These are phyloP conservation scores for Hypoxylon sp. DNA, from an alignment of 2,329 filamentous ascomycete species.

Conservation along the genomic window DNA sequence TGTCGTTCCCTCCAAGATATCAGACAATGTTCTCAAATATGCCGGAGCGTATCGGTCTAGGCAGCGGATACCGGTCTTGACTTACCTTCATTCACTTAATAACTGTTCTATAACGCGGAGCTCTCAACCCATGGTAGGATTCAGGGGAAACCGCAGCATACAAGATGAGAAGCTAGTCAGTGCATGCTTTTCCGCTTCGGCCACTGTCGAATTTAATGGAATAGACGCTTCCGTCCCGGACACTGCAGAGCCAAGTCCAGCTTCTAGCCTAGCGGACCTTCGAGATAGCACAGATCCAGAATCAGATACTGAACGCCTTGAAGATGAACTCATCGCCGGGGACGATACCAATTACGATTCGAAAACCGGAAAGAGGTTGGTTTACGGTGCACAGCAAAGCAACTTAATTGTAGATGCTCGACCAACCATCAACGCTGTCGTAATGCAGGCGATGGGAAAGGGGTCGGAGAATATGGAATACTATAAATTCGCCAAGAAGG, in stretches of 20 bases:
- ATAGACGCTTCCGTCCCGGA: slow-evolving; percentile 52
- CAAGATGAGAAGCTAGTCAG: slow-evolving; percentile 95
- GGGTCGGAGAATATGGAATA: slow-evolving; percentile 99
- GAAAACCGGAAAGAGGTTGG: slow-evolving; percentile 70
- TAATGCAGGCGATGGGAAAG: slow-evolving; percentile 92
- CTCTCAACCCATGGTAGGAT: slow-evolving; percentile 89
- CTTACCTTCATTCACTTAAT: slow-evolving; percentile 96
- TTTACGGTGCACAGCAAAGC: slow-evolving; percentile 93
- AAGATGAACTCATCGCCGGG: slow-evolving; percentile 74
- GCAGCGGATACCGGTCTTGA: slow-evolving; percentile 87
- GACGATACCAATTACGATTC: slow-evolving; percentile 67
- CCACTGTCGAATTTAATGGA: slow-evolving; percentile 57
- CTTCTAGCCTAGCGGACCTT: slow-evolving; percentile 67
- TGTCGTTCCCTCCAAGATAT: slow-evolving; percentile 88
- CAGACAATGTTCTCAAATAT: slow-evolving; percentile 97
- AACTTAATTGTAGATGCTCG: slow-evolving; percentile 97
- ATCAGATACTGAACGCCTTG: slow-evolving; percentile 74
- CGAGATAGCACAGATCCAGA: slow-evolving; percentile 60
- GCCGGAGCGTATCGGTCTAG: slow-evolving; percentile 90
- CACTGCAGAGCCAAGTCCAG: slow-evolving; percentile 56
- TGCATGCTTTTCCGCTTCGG: slow-evolving; percentile 87
- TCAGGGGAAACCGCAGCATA: slow-evolving; percentile 88
- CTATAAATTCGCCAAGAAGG: slow-evolving; percentile 91
- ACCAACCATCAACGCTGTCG: slow-evolving; percentile 92
- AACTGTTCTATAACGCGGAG: slow-evolving; percentile 97